phyloP scores from a whole-genome alignment of 2,329 filamentous ascomycete species.

The Colletotrichum chrysophilum region DNA sequence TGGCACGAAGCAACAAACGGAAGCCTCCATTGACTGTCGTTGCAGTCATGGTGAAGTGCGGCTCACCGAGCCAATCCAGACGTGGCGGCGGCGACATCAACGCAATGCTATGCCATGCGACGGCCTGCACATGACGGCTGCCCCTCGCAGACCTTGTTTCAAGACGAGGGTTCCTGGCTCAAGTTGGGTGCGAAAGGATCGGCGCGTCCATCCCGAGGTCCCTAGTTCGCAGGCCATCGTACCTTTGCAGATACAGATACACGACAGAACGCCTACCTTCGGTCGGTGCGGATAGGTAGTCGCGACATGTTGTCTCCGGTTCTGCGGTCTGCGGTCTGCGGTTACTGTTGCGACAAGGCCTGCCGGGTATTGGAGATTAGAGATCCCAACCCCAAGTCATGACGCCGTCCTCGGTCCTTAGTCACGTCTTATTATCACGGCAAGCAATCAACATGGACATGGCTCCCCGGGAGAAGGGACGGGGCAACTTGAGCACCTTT shows the following conservation, averaged over 20 bases:
- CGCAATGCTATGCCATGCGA: background rate
- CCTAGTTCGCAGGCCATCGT: background rate
- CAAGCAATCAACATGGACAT: background rate
- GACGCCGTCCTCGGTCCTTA: background rate
- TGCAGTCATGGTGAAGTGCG: constrained; percentile 2
- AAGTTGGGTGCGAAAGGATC: constrained; percentile 11
- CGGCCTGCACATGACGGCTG: background rate
- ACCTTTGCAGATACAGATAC: background rate
- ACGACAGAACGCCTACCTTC: background rate
- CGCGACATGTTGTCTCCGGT: background rate
- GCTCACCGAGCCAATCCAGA: constrained; percentile 13
- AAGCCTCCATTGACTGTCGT: background rate
- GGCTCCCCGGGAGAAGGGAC: constrained; percentile 10
- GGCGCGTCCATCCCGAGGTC: constrained; percentile 13
- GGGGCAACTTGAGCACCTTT: constrained; percentile 19
- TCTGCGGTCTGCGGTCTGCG: background rate
- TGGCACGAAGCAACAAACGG: background rate
- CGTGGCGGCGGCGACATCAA: background rate
- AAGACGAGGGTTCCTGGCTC: constrained; percentile 19
- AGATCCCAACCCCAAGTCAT: background rate
- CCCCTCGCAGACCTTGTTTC: background rate
- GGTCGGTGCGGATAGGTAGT: background rate
- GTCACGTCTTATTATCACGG: background rate
- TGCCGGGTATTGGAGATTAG: background rate
- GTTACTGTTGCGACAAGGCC: background rate